Evolutionary conservation across 2,329 filamentous ascomycete species (phyloP).

Genomic region (Trichophyton benhamiae): DNA sequence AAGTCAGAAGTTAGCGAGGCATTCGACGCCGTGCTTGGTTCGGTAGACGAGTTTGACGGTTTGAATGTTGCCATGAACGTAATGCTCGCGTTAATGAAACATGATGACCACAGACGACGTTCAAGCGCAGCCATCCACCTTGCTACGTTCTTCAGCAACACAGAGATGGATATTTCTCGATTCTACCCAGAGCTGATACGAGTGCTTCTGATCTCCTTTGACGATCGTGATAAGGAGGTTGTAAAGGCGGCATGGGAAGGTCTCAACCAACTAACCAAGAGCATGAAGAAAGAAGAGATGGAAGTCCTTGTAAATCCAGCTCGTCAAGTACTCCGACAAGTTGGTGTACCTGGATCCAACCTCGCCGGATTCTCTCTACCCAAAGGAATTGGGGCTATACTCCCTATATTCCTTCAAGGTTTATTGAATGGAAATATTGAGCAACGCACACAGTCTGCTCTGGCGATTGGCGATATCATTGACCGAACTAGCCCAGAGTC

Average conservation of each 20-base stretch:
- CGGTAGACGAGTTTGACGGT: slow-evolving; percentile 91
- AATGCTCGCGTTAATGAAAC: slow-evolving; percentile 73
- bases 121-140: slow-evolving; percentile 67
- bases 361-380: slow-evolving; percentile 79
- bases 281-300: slow-evolving; percentile 94
- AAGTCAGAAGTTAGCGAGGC: slow-evolving; percentile 61
- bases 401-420: slow-evolving; percentile 95
- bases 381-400: slow-evolving; percentile 90
- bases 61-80: slow-evolving; percentile 93
- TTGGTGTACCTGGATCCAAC: slow-evolving; percentile 74
- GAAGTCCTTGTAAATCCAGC: slow-evolving; percentile 80
- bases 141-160: slow-evolving; percentile 69
- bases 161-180: slow-evolving; percentile 78
- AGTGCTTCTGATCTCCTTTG: slow-evolving; percentile 79
- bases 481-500: slow-evolving; percentile 81
- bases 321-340: slow-evolving; percentile 70
- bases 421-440: slow-evolving; percentile 92
- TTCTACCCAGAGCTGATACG: slow-evolving; percentile 95
- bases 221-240: slow-evolving; percentile 69
- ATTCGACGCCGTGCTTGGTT: slow-evolving; percentile 80
- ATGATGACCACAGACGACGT: slow-evolving; percentile 80
- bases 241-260: slow-evolving; percentile 85
- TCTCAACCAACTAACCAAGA: slow-evolving; percentile 74
- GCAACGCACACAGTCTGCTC: slow-evolving; percentile 78
- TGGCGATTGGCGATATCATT: slow-evolving; percentile 91